phyloP scores from a whole-genome alignment of 352 stramenopile genomes.

The Phytophthora pseudosyringae region DNA sequence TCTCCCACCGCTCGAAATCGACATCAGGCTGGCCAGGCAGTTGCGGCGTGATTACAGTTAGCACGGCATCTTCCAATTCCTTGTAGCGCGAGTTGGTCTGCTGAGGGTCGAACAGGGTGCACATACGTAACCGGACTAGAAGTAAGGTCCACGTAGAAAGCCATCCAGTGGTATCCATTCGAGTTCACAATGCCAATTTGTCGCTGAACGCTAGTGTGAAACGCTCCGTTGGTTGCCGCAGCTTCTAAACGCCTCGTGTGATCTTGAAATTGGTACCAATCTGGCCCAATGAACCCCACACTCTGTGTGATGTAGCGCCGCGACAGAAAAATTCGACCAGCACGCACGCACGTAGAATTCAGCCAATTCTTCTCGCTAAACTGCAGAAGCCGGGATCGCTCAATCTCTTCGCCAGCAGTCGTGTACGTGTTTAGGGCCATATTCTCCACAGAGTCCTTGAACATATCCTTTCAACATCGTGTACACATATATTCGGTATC shows the following conservation, averaged over 20 bases:
- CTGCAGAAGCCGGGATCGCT: slow-evolving; percentile 3
- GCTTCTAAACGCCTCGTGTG: neutral
- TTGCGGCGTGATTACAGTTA: too few species aligned
- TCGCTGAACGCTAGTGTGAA: neutral
- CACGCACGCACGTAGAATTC: slow-evolving; percentile 3
- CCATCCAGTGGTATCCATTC: slow-evolving; percentile 5
- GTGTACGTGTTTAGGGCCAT: neutral
- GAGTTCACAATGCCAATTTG: slow-evolving; percentile 7
- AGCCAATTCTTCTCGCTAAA: slow-evolving; percentile 10
- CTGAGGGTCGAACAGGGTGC: slow-evolving; percentile 15
- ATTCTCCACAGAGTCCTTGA: slow-evolving; percentile 4
- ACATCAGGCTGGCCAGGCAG: too few species aligned
- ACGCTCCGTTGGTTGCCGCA: slow-evolving; percentile 7
- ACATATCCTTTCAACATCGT: neutral
- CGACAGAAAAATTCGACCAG: neutral
- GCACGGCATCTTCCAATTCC: too few species aligned
- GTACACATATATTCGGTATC: too few species aligned
- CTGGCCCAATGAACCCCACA: slow-evolving; percentile 7
- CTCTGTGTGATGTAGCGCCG: neutral
- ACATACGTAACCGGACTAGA: neutral
- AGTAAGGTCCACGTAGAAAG: slow-evolving; percentile 12
- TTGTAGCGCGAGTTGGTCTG: neutral
- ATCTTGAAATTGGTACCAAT: slow-evolving; percentile 9
- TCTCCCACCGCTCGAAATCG: too few species aligned
- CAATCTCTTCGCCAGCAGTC: slow-evolving; percentile 6